A percentile compares a stretch with the other conserved stretches of the same genome.
These are phyloP conservation scores for Morella rubra DNA, from an alignment of 306 rosid species.

Conservation along the genomic window DNA sequence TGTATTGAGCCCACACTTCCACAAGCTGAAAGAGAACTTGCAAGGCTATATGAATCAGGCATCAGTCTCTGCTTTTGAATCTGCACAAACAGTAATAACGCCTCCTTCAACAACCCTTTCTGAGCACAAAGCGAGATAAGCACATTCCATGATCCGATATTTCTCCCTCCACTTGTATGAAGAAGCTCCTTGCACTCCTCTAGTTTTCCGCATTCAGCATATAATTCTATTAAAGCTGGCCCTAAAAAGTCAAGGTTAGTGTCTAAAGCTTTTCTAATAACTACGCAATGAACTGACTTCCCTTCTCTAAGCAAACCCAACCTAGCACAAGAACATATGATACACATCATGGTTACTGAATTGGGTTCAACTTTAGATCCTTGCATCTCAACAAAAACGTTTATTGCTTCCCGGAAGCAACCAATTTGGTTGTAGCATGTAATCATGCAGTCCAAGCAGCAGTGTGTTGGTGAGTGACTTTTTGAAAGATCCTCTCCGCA, in stretches of 20 bases:
- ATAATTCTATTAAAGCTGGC: conserved; percentile 67
- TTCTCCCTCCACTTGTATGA: conserved; percentile 38
- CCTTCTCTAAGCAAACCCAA: conserved; percentile 67
- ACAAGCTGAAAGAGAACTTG: conserved; percentile 78
- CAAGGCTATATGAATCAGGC: conserved; percentile 76
- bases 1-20: conserved; percentile 57
- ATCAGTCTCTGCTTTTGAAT: conserved; percentile 55
- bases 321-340: conserved; percentile 63
- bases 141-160: conserved; percentile 61
- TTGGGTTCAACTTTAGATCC: conserved; percentile 54
- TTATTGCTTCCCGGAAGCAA: conserved; percentile 48
- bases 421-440: conserved; percentile 61
- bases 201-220: conserved; percentile 52
- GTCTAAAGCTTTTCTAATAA: conserved; percentile 55
- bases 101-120: conserved; percentile 53
- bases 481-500: conserved; percentile 47
- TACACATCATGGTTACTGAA: conserved; percentile 56
- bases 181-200: conserved; percentile 53
- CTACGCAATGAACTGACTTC: conserved; percentile 71
- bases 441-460: conserved; percentile 78
- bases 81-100: conserved; percentile 50
- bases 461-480: conserved; percentile 33
- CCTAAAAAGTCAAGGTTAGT: conserved; percentile 51
- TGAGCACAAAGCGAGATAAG: conserved; percentile 61
- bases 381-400: conserved; percentile 49